phyloP scores from a whole-genome alignment of 306 rosid species.

The Lathyrus aphaca region DNA sequence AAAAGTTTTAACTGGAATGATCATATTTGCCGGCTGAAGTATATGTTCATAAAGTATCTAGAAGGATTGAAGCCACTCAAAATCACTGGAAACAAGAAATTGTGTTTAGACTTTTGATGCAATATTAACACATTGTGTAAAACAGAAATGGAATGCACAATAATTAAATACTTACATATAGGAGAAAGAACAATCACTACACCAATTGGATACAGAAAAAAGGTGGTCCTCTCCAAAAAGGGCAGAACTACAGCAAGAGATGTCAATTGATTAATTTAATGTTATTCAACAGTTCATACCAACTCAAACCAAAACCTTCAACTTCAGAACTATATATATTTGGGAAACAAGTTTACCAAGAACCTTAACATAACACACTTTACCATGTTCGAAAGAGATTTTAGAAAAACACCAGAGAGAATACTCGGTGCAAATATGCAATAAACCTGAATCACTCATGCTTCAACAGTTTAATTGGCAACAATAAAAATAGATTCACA shows the following conservation, averaged over 20 bases:
- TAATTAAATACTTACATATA: conserved; percentile 74
- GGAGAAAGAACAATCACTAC: conserved; percentile 88
- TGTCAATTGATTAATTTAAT: conserved; percentile 32
- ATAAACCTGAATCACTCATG: conserved; percentile 12
- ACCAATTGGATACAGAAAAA: conserved; percentile 93
- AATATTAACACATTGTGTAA: conserved; percentile 22
- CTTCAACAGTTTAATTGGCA: conserved; percentile 21
- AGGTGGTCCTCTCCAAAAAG: conserved; percentile 92
- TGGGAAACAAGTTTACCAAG: conserved; percentile 11
- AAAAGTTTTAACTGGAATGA: conserved; percentile 48
- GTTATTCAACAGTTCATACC: conserved; percentile 13
- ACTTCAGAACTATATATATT: conserved; percentile 8
- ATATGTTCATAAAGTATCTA: conserved; percentile 87
- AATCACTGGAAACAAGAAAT: conserved; percentile 68
- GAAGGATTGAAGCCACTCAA: conserved; percentile 99
- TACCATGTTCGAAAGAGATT: conserved; percentile 25
- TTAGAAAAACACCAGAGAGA: conserved; percentile 19
- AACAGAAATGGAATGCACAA: conserved; percentile 33
- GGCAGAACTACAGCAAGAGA: conserved; percentile 80
- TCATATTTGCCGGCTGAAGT: conserved; percentile 77
- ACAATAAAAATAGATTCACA: conserved; percentile 10
- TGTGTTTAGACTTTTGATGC: conserved; percentile 40
- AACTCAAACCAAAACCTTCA: conserved; percentile 16
- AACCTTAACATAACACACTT: conserved; percentile 20
- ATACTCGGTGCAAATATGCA: conserved; percentile 21